Evolutionary conservation across 2,329 filamentous ascomycete species (phyloP), one percentile per base, ranked within the genome.

Genomic region (Alternaria longipes): DNA sequence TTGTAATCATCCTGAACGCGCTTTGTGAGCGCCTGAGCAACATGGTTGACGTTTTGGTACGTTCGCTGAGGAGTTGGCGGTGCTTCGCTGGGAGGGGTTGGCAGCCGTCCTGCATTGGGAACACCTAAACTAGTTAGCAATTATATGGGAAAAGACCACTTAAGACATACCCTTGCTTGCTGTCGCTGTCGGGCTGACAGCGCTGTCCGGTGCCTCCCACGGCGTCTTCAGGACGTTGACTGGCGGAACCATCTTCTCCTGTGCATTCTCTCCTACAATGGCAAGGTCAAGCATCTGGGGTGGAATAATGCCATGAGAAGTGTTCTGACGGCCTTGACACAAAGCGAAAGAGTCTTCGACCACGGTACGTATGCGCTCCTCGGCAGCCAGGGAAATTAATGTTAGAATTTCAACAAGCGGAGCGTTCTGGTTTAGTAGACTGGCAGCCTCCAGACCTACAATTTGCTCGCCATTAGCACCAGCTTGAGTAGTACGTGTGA

Each of bases 401-500:
- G 92, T 91, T 45, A 97, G 81, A 67, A 97, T 91, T 63, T 97
- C 93, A 14, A 91, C 90, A 34, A 97, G 82, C 55, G 87, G 89
- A 2, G 91, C 88, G 44, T 93, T 91, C 20, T 79, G 76, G 36
- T 90, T 88, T 0, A 95, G 86, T 38, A 96, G 86, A 55, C 91
- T 92, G 66, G 80, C 70, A 54, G 78, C 74, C 44, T 78, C 70
- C 3, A 78, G 89, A 42, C 86, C 80, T 3, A 92, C 84, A 24
- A 90, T 79, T 12, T 86, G 84, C 32, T 86, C 83, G 4, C 84
- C 87, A 69, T 93, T 88, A 0, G 88, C 85, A 0, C 87, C 88
- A 2, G 81, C 81, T 32, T 54, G 80, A 73, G 68, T 85, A 60
- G 81, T 73, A 20, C 73, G 70, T 28, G 63, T 69, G 12, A 75